Conservation (phyloP, 768 basidiomycete genomes). For the Gymnopilus junonius region DNA sequence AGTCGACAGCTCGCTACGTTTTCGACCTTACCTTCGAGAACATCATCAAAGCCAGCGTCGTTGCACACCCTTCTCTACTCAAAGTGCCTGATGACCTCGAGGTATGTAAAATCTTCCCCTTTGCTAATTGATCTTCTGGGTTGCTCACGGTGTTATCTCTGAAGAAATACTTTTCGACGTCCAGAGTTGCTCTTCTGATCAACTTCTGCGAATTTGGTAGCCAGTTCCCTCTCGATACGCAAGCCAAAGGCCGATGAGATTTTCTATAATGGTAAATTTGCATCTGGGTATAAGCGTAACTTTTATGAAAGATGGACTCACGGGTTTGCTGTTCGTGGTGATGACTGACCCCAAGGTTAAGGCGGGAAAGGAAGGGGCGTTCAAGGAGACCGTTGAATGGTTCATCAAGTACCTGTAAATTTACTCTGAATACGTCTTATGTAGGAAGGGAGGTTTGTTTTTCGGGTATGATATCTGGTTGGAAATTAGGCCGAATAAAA, state of each 20-base stretch:
- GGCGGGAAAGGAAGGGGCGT: slow-evolving; percentile 67
- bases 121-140: not conserved
- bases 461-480: too few relatives aligned
- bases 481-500: too few relatives aligned
- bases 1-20: slow-evolving; percentile 50
- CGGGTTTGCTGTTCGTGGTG: too few relatives aligned
- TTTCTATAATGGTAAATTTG: slow-evolving; percentile 42
- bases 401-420: slow-evolving; percentile 32
- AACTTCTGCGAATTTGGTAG: slow-evolving; percentile 62
- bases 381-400: slow-evolving; percentile 60
- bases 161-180: slow-evolving; percentile 50
- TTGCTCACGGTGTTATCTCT: not conserved
- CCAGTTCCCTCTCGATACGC: slow-evolving; percentile 52
- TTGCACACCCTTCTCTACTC: slow-evolving; percentile 67
- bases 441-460: too few relatives aligned
- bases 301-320: slow-evolving; percentile 53
- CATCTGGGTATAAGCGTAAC: slow-evolving; percentile 52
- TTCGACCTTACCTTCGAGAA: slow-evolving; percentile 68
- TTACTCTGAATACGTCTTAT: too few relatives aligned
- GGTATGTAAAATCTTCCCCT: slow-evolving; percentile 33
- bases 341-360: slow-evolving; percentile 55
- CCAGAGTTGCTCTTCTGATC: slow-evolving; percentile 65
- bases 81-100: slow-evolving; percentile 63
- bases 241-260: slow-evolving; percentile 52
- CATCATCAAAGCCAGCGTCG: slow-evolving; percentile 49